Percentiles rank a stretch among this genome's conserved stretches.
Conservation (phyloP, 805 yeast genomes). For the Kodamaea neixiangensis region DNA sequence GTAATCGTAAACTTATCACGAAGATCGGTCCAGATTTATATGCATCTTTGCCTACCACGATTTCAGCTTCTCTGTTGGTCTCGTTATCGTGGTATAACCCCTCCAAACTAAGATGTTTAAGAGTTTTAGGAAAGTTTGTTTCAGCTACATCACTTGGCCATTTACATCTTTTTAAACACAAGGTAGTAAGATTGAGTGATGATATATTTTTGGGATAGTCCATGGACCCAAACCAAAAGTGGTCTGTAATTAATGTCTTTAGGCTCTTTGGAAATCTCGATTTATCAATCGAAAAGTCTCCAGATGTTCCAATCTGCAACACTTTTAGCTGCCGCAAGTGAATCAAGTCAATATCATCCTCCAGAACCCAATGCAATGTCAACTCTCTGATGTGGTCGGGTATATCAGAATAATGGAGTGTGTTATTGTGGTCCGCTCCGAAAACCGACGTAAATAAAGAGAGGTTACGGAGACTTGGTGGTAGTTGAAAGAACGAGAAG, state of each 20-base stretch:
- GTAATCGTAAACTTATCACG: not conserved
- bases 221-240: not conserved
- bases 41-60: not conserved
- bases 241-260: not conserved
- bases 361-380: not conserved
- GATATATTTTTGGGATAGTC: not conserved
- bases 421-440: not conserved
- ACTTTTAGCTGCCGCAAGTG: not conserved
- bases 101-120: not conserved
- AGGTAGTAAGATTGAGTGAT: not conserved
- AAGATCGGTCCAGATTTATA: not conserved
- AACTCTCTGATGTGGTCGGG: not conserved
- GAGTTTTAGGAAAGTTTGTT: not conserved
- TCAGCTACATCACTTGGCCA: not conserved
- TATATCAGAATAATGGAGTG: not conserved
- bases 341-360: not conserved
- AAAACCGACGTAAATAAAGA: not conserved
- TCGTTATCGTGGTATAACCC: not conserved
- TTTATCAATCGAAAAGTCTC: not conserved
- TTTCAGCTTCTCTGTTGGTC: not conserved
- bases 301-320: not conserved
- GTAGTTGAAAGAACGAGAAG: not conserved
- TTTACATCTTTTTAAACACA: not conserved
- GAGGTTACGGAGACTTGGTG: not conserved
- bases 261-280: not conserved